phyloP scores from a whole-genome alignment of 768 basidiomycete genomes.

The Termitomyces sp. region DNA sequence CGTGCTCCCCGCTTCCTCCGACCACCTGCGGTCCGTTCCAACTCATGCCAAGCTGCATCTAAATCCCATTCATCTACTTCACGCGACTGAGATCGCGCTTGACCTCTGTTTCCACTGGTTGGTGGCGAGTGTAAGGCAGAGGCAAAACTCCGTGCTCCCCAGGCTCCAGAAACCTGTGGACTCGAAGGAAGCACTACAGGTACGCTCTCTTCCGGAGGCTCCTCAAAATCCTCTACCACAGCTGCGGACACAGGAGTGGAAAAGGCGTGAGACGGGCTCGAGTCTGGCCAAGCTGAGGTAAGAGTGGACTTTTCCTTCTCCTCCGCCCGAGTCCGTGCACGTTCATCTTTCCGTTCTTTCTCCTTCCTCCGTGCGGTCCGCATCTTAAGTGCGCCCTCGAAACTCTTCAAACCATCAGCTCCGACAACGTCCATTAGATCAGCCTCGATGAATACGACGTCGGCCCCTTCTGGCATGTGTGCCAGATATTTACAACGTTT shows the following conservation, averaged over 20 bases:
- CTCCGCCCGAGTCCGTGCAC: slow-evolving; percentile 76
- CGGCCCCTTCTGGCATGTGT: slow-evolving; percentile 87
- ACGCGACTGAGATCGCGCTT: slow-evolving; percentile 25
- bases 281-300: slow-evolving; percentile 12
- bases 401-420: slow-evolving; percentile 69
- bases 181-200: slow-evolving; percentile 12
- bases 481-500: slow-evolving; percentile 95
- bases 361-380: slow-evolving; percentile 74
- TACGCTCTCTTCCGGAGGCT: slow-evolving; percentile 21
- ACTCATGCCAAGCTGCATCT: slow-evolving; percentile 77
- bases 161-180: slow-evolving; percentile 49
- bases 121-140: slow-evolving; percentile 62
- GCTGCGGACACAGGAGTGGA: slow-evolving; percentile 18
- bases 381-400: slow-evolving; percentile 77
- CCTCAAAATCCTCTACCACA: slow-evolving; percentile 21
- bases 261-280: slow-evolving; percentile 13
- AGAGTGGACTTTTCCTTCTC: slow-evolving; percentile 56
- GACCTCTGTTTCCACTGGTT: slow-evolving; percentile 19
- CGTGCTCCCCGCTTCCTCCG: slow-evolving; percentile 61
- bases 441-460: slow-evolving; percentile 92
- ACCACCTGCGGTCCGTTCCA: slow-evolving; percentile 56
- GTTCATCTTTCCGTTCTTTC: slow-evolving; percentile 83
- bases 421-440: slow-evolving; percentile 80
- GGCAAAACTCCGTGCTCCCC: slow-evolving; percentile 82
- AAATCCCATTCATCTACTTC: slow-evolving; percentile 71